Evolutionary conservation across 2,329 filamentous ascomycete genomes (phyloP).

Genomic region (Diaporthe longicolla): DNA sequence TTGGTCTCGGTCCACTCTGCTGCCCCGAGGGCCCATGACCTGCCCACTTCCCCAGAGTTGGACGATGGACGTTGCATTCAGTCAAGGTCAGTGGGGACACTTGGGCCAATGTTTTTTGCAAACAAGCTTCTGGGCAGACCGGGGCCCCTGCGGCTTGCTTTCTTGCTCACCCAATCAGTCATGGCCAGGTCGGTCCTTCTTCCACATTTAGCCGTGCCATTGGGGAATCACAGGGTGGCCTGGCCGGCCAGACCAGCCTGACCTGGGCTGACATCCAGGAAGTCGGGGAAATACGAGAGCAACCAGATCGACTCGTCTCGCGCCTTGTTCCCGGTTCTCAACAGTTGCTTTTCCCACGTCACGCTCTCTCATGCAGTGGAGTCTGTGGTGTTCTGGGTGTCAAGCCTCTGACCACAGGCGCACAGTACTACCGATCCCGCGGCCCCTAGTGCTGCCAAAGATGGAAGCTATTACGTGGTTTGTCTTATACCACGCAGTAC

Average conservation of each 20-base stretch:
- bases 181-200: constrained; percentile 6
- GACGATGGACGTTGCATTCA: constrained; percentile 16
- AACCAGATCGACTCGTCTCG: background rate
- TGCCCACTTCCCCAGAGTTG: constrained; percentile 31
- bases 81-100: background rate
- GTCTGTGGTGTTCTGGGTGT: no score
- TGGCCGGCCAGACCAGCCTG: background rate
- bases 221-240: background rate
- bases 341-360: constrained; percentile 28
- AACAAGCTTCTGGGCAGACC: constrained; percentile 30
- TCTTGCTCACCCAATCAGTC: background rate
- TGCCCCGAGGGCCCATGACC: background rate
- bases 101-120: constrained; percentile 22
- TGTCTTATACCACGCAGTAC: background rate
- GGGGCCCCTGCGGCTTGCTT: background rate
- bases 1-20: background rate
- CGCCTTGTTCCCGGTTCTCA: background rate
- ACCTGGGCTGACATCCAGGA: constrained; percentile 24
- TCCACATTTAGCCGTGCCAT: constrained; percentile 15
- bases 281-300: constrained; percentile 30
- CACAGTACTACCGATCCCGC: background rate
- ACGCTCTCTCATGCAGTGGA: constrained; percentile 8
- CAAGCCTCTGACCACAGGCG: no score
- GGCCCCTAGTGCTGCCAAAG: constrained; percentile 11
- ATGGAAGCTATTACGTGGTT: constrained; percentile 24